Conservation (phyloP, 2,329 filamentous ascomycete species). For the Fusarium bactridioides region DNA sequence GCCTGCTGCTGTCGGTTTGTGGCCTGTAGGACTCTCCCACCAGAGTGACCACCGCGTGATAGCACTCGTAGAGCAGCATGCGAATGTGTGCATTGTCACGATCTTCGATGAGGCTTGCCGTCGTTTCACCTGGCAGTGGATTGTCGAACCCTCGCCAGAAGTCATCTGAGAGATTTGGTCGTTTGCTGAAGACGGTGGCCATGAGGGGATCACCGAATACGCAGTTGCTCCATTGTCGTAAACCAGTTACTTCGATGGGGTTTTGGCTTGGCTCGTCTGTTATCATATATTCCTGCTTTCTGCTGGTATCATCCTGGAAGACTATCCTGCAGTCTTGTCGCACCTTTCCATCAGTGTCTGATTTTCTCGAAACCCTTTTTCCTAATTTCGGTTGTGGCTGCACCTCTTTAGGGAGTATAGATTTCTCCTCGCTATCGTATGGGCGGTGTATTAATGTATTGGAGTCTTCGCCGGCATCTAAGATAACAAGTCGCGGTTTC, state of each 20-base stretch:
- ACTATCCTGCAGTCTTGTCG: background rate
- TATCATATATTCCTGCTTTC: background rate
- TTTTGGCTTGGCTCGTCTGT: background rate
- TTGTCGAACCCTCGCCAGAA: constrained; percentile 58
- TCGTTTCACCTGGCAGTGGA: constrained; percentile 17
- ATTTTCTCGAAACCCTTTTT: background rate
- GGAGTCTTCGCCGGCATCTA: constrained; percentile 59
- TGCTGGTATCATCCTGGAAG: constrained; percentile 2
- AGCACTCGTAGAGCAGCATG: constrained; percentile 65
- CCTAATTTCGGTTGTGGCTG: background rate
- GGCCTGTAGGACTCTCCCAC: constrained; percentile 65
- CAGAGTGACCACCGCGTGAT: constrained; percentile 61
- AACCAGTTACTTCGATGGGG: constrained; percentile 53
- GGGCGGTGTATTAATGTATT: constrained; percentile 56
- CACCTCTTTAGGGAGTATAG: background rate
- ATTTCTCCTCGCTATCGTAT: constrained; percentile 7
- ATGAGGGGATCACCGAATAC: constrained; percentile 69
- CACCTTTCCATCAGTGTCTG: background rate
- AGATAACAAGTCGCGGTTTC: constrained; percentile 60
- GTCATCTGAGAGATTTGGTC: constrained; percentile 51
- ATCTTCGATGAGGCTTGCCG: constrained; percentile 51
- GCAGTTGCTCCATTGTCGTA: constrained; percentile 67
- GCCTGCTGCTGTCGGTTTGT: constrained; percentile 54
- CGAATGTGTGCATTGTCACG: constrained; percentile 54
- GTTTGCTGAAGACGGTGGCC: constrained; percentile 56